A percentile compares a stretch with the other conserved stretches of the same genome.
phyloP scores from a whole-genome alignment of 2,329 filamentous ascomycete species.

The Neofusicoccum sp. region DNA sequence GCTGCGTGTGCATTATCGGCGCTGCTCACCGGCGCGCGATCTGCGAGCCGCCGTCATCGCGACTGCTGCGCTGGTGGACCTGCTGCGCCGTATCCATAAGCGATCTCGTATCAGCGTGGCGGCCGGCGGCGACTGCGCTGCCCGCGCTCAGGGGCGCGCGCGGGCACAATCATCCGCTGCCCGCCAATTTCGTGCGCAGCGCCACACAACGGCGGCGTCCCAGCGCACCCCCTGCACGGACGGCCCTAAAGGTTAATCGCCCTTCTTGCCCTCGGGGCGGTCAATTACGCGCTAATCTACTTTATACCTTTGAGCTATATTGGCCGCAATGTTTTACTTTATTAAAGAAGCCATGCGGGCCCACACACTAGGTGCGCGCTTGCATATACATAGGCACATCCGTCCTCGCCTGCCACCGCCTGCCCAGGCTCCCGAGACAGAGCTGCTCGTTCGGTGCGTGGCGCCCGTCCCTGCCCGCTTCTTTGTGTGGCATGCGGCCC shows the following conservation, averaged over 20 bases:
- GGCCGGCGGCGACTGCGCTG: not conserved
- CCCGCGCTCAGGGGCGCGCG: slow-evolving; percentile 8
- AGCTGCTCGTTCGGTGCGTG: slow-evolving; percentile 16
- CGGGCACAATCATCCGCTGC: slow-evolving; percentile 4
- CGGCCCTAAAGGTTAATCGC: slow-evolving; percentile 31
- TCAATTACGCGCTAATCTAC: slow-evolving; percentile 31
- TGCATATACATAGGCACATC: slow-evolving; percentile 30
- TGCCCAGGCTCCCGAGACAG: slow-evolving; percentile 14
- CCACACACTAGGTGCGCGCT: slow-evolving; percentile 7
- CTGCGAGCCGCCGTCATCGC: not conserved
- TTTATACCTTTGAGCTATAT: slow-evolving; percentile 21
- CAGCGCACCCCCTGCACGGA: slow-evolving; percentile 26
- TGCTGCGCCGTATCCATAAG: not conserved
- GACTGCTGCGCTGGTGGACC: too few species aligned
- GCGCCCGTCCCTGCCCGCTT: slow-evolving; percentile 8
- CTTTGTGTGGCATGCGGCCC: slow-evolving; percentile 16
- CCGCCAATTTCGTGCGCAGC: slow-evolving; percentile 18
- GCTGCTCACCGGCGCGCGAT: not conserved
- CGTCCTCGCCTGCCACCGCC: slow-evolving; percentile 28
- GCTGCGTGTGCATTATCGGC: not conserved
- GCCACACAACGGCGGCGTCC: slow-evolving; percentile 20
- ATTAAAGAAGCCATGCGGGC: slow-evolving; percentile 25
- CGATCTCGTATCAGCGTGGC: not conserved
- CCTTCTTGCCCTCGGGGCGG: slow-evolving; percentile 31
- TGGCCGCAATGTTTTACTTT: slow-evolving; percentile 27